Conservation (phyloP, 2,329 filamentous ascomycete species). For the Phaeomoniella chlamydospora region DNA sequence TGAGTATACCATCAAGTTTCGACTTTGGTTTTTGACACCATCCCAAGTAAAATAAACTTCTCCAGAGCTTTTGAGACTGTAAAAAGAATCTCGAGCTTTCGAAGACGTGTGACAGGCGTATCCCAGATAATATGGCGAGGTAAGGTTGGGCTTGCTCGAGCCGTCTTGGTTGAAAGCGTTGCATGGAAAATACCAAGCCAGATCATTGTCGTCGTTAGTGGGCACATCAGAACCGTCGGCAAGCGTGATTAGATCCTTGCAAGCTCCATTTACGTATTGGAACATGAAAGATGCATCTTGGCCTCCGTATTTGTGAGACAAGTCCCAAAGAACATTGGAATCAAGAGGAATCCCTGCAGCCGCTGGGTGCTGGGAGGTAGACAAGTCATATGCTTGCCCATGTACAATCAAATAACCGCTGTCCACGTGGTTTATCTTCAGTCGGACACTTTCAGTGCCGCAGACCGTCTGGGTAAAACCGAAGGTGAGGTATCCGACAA, state of each 20-base stretch:
- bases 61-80: constrained; percentile 53
- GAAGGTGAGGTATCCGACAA: constrained; percentile 92
- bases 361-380: constrained; percentile 59
- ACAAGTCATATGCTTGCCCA: constrained; percentile 75
- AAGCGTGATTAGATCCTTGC: constrained; percentile 74
- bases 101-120: constrained; percentile 77
- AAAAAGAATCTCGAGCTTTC: constrained; percentile 58
- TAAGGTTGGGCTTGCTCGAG: constrained; percentile 60
- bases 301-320: constrained; percentile 70
- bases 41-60: constrained; percentile 96
- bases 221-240: constrained; percentile 63
- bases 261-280: constrained; percentile 94
- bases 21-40: constrained; percentile 74
- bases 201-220: constrained; percentile 53
- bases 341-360: constrained; percentile 61
- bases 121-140: constrained; percentile 62
- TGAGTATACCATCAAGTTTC: constrained; percentile 88
- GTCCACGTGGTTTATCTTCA: constrained; percentile 71
- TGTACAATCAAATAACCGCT: constrained; percentile 91
- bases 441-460: constrained; percentile 51
- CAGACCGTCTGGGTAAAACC: constrained; percentile 89
- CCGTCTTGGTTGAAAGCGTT: constrained; percentile 86
- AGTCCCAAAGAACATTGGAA: constrained; percentile 74
- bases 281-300: constrained; percentile 93
- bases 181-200: constrained; percentile 98